Conservation (phyloP, 768 basidiomycete species). For the Xerocomellus dryophilus region DNA sequence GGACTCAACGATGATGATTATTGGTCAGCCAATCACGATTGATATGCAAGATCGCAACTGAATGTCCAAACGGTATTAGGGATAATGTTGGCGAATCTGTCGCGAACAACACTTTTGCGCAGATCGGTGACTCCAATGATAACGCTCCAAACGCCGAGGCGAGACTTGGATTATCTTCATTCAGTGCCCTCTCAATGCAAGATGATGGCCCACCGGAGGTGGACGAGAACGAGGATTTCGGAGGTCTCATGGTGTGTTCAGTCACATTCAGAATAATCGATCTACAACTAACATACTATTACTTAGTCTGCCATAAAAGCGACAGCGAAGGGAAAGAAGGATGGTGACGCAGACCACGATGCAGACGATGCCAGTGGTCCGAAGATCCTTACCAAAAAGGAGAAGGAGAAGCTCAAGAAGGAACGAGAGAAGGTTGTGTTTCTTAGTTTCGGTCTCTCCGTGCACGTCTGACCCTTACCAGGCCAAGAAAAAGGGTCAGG, state of each 20-base stretch:
- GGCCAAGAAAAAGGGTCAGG: constrained; percentile 80
- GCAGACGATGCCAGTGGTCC: constrained; percentile 46
- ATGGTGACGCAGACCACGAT: constrained; percentile 48
- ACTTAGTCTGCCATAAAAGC: constrained; percentile 64
- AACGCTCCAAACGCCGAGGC: constrained; percentile 27
- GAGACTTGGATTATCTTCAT: constrained; percentile 46
- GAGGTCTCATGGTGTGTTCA: constrained; percentile 67
- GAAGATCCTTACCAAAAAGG: constrained; percentile 85
- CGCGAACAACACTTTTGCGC: constrained; percentile 37
- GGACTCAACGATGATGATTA: constrained; percentile 65
- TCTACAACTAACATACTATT: background rate
- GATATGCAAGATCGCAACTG: constrained; percentile 17
- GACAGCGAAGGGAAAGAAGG: constrained; percentile 49
- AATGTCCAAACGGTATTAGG: constrained; percentile 38
- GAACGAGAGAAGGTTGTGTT: constrained; percentile 83
- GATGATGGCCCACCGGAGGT: constrained; percentile 41
- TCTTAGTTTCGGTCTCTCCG: background rate
- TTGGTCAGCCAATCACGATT: constrained; percentile 51
- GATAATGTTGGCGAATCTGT: constrained; percentile 62
- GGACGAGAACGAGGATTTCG: constrained; percentile 65
- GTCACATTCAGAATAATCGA: background rate
- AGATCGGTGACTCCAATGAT: constrained; percentile 43
- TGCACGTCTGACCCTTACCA: constrained; percentile 32
- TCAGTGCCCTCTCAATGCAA: constrained; percentile 44
- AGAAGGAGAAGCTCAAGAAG: constrained; percentile 97